Percentiles rank a stretch among this genome's conserved stretches.
These are phyloP conservation scores for Globisporangium sylvaticum DNA, from an alignment of 352 stramenopile species.

Conservation along the genomic window DNA sequence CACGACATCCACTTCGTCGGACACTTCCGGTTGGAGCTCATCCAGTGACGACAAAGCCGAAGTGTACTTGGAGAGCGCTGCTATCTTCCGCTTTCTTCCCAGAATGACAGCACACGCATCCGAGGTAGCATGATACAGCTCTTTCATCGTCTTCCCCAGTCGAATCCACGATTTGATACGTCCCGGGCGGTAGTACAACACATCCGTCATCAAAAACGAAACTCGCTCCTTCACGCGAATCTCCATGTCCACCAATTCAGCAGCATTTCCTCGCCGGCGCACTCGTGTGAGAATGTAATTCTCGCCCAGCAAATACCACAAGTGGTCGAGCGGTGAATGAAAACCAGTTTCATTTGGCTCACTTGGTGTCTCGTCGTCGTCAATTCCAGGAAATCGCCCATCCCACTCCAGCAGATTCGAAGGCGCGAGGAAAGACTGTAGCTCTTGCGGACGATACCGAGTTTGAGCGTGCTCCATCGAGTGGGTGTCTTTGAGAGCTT, in stretches of 20 bases:
- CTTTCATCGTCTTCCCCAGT: slow-evolving; percentile 63
- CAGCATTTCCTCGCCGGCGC: slow-evolving; percentile 51
- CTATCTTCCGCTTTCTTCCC: slow-evolving; percentile 34
- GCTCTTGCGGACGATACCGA: not conserved
- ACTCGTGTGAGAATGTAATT: slow-evolving; percentile 68
- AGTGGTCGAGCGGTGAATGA: slow-evolving; percentile 30
- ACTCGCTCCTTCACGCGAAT: slow-evolving; percentile 48
- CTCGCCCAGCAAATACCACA: slow-evolving; percentile 71
- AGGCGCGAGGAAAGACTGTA: slow-evolving; percentile 38
- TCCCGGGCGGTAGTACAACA: slow-evolving; percentile 53
- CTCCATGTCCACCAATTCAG: slow-evolving; percentile 61
- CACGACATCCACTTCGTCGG: not conserved
- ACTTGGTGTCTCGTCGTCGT: not conserved
- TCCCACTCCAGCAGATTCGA: slow-evolving; percentile 31
- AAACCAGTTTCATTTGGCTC: not conserved
- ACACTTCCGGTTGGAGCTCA: not conserved
- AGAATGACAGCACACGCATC: slow-evolving; percentile 57
- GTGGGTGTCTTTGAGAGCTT: slow-evolving; percentile 26
- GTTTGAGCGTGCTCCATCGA: slow-evolving; percentile 7
- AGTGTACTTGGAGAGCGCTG: slow-evolving; percentile 35
- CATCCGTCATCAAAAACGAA: slow-evolving; percentile 55
- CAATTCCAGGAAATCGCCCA: slow-evolving; percentile 2
- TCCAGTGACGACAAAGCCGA: slow-evolving; percentile 1
- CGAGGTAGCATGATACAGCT: slow-evolving; percentile 59
- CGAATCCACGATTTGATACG: slow-evolving; percentile 65